Evolutionary conservation across 1,139 yeast genomes (phyloP), one percentile per base, ranked within the genome.

Genomic region (Arxiozyma slooffiae): DNA sequence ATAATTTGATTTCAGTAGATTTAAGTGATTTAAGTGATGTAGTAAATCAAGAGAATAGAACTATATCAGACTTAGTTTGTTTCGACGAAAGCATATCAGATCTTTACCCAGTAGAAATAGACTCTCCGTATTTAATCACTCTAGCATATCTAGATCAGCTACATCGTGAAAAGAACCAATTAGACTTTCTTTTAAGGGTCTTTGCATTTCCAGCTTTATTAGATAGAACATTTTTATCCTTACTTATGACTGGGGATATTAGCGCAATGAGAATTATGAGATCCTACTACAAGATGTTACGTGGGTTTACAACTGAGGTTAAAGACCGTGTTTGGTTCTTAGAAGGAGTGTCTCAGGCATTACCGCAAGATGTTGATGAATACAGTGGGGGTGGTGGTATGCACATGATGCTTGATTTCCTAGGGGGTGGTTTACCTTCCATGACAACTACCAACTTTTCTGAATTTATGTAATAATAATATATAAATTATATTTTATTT

Each of bases 151-250:
- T 90, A 66, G 94, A 87, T 64, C 88, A 87, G 65, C 72, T 90
- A 47, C 86, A 86, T 66, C 78, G 80, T 60, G 96, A 89, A 66
- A 75, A 92, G 56, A 79, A 84, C 67, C 85, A 86, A 67, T 79
- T 89, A 1, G 97, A 89, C 64, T 90, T 89, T 62, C 85, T 90
- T 39, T 71, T 90, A 44, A 72, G 97, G 48, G 85, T 90, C 20
- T 90, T 90, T 73, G 94, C 96, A 16, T 89, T 90, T 68, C 97
- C 97, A 4, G 97, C 97, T 0, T 70, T 90, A 47, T 72, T 90
- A 58, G 97, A 90, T 66, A 85, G 84, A 63, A 77, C 80, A 30
- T 85, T 90, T 59, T 72, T 89, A 44, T 80, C 85, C 1, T 67
- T 89, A 42, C 75, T 90, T 46, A 85, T 86, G 80, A 78, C 82